These are phyloP conservation scores for Monosporascus sp. DNA, from an alignment of 2,329 filamentous ascomycete genomes.

Conservation along the genomic window DNA sequence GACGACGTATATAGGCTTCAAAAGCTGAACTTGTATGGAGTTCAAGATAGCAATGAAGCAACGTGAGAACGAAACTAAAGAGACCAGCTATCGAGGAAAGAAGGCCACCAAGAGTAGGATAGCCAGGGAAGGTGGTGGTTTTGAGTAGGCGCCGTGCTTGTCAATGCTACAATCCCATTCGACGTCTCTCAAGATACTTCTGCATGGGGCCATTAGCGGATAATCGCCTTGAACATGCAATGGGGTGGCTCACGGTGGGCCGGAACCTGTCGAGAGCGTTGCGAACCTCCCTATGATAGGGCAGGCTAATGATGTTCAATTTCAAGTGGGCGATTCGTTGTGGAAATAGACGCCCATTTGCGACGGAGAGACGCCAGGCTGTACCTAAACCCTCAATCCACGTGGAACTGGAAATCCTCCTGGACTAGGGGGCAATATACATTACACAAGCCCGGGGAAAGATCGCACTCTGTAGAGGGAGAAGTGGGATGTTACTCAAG, in stretches of 20 bases:
- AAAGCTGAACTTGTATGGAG: conserved; percentile 19
- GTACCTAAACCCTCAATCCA: conserved; percentile 6
- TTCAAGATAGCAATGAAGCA: conserved; percentile 30
- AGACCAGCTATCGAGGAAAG: conserved; percentile 53
- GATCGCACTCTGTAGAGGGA: conserved; percentile 1
- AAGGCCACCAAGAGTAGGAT: conserved; percentile 27
- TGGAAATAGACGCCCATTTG: conserved; percentile 41
- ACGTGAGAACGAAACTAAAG: conserved; percentile 34
- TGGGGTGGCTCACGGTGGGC: conserved; percentile 33
- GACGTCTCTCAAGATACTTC: conserved; percentile 22
- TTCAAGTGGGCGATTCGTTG: conserved; percentile 33
- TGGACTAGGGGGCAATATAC: background rate
- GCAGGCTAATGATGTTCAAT: conserved; percentile 29
- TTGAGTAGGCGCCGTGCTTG: conserved; percentile 42
- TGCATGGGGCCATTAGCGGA: conserved; percentile 35
- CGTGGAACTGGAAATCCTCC: conserved; percentile 15
- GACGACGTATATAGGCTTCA: conserved; percentile 20
- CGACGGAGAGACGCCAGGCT: conserved; percentile 30
- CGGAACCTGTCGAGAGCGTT: conserved; percentile 31
- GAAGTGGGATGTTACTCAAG: conserved; percentile 3
- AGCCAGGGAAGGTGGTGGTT: conserved; percentile 42
- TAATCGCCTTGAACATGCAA: conserved; percentile 30
- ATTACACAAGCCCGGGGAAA: background rate
- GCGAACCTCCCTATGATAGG: conserved; percentile 38
- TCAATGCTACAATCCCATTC: conserved; percentile 26